A percentile compares a stretch with the other conserved stretches of the same genome.
These are phyloP conservation scores for Cercospora sesami DNA, from an alignment of 2,329 filamentous ascomycete genomes.

Conservation along the genomic window DNA sequence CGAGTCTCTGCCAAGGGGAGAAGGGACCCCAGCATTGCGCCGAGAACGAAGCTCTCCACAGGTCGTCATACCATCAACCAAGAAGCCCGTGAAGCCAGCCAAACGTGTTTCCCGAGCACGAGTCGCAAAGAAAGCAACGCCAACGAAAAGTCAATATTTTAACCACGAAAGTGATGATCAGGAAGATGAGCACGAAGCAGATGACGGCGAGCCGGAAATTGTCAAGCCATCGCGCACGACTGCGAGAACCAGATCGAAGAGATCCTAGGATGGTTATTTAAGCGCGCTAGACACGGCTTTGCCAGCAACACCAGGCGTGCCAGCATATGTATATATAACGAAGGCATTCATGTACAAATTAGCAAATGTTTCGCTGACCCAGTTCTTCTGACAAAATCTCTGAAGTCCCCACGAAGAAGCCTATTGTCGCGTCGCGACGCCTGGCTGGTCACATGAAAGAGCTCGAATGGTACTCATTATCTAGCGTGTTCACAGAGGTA, in stretches of 20 bases:
- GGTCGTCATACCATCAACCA: conserved; percentile 31
- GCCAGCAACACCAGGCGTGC: neutral
- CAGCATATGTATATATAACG: neutral
- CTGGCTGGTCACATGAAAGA: neutral
- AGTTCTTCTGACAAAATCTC: neutral
- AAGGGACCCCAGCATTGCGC: conserved; percentile 8
- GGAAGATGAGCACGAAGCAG: conserved; percentile 22
- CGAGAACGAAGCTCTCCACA: conserved; percentile 26
- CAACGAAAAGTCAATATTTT: conserved; percentile 37
- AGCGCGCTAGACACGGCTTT: neutral
- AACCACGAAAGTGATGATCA: conserved; percentile 14
- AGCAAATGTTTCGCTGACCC: neutral
- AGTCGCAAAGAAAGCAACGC: conserved; percentile 31
- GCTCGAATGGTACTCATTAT: neutral
- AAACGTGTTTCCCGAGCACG: conserved; percentile 10
- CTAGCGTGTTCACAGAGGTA: neutral
- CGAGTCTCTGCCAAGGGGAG: neutral
- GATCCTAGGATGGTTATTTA: neutral
- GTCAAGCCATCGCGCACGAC: conserved; percentile 36
- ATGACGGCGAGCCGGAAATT: conserved; percentile 34
- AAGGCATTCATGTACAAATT: neutral
- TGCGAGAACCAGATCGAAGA: conserved; percentile 33
- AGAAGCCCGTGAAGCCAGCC: conserved; percentile 7
- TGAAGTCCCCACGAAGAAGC: too few relatives aligned
- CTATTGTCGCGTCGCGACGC: neutral